Evolutionary conservation across 164 flowering plant genomes (phyloP).

Genomic region (Tetrastigma voinierianum): DNA sequence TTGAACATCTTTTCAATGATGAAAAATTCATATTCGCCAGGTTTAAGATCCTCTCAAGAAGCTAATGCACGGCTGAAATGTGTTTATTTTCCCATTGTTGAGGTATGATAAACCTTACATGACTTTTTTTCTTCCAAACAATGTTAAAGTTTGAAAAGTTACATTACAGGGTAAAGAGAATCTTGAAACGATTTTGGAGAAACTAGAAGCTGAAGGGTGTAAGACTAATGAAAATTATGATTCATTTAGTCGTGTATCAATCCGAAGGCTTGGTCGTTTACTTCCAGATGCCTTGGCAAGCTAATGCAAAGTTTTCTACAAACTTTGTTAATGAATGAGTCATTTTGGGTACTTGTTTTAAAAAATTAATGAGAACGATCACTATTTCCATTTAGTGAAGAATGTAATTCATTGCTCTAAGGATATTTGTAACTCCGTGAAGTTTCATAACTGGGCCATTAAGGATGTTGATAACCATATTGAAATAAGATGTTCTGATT

Average conservation of each 20-base stretch:
- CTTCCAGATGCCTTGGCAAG: slow-evolving; percentile 94
- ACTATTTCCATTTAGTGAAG: neutral
- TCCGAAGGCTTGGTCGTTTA: slow-evolving; percentile 76
- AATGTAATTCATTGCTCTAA: neutral
- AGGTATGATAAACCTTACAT: slow-evolving; percentile 36
- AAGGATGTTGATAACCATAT: neutral
- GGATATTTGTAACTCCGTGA: neutral
- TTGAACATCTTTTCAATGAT: neutral
- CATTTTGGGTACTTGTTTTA: neutral
- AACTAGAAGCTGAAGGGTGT: slow-evolving; percentile 36
- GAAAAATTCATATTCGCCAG: slow-evolving; percentile 23
- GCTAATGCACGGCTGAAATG: slow-evolving; percentile 81
- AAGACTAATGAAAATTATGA: slow-evolving; percentile 40
- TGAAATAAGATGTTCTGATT: too few relatives aligned
- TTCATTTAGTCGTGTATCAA: slow-evolving; percentile 61
- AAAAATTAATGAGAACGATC: neutral
- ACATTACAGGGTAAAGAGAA: slow-evolving; percentile 64
- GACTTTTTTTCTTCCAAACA: neutral
- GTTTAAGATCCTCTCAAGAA: slow-evolving; percentile 26
- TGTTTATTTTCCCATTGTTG: slow-evolving; percentile 68
- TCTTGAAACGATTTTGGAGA: slow-evolving; percentile 60
- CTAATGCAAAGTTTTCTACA: neutral
- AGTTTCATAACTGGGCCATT: neutral
- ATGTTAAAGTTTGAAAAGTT: neutral
- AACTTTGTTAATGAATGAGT: neutral